Base-by-base conservation (phyloP, 371 early-diverging fungal species). In the Conidiobolus incongruus region DNA sequence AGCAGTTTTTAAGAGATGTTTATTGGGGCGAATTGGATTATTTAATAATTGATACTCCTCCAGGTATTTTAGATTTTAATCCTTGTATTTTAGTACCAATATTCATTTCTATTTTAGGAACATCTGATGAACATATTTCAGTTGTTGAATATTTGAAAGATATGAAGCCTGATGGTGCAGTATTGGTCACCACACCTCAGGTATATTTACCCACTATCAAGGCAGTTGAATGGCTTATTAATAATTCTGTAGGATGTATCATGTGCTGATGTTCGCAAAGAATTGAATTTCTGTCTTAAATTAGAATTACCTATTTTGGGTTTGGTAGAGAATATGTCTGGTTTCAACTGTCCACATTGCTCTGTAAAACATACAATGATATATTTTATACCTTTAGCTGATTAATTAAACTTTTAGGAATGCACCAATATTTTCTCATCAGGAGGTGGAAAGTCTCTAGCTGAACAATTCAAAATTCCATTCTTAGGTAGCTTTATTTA, bases 241-340 rank as follows among this genome's bases (percentile, higher is more conserved):
- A 35, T 8, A 33, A 33, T 34, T 11, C 7, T 35, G n/a, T 52
- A 52, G 52, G 63, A 59, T 23, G 71, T 95, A 0, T 73, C 91
- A 2, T 60, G 91, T 45, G 68, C 75, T 29, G 93, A 92, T 62
- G 86, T 89, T 10, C 69, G 79, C 20, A 81, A 79, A 48, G 82
- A 86, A 44, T 64, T 91, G 34, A 75, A 74, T 40, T 89, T 90
- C 51, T 90, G 89, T 59, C 58, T 61, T 35, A 82, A 79, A 45
- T 79, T 80, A 24, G 68, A 71, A 21, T 52, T 92, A 28, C 68
- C 70, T 0, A 69, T 93, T 37, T 47, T 90, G 1, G 93, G 94
- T 8, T 65, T 93, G 10, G 66, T 96, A 21, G 94, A 96, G 54
- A 96, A 96, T 54, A 92, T 96, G 93, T 68, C 75, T 51, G 85